phyloP scores from a whole-genome alignment of 2,329 filamentous ascomycete genomes.

The Alternaria gansuensis region DNA sequence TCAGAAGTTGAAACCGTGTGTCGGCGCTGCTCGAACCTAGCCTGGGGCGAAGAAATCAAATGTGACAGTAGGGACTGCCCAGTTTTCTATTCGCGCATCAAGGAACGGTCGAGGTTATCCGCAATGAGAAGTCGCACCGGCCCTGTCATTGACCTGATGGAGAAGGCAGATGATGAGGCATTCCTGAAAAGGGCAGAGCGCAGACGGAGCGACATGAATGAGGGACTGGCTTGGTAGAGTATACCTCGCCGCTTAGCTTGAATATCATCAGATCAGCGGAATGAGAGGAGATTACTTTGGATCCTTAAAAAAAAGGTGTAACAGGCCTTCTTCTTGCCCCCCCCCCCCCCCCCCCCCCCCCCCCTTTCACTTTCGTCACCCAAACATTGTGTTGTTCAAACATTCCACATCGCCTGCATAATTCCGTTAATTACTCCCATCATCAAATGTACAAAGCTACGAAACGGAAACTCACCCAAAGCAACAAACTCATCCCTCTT shows the following conservation, averaged over 20 bases:
- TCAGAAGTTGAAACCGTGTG: constrained; percentile 75
- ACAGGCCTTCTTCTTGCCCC: constrained; percentile 18
- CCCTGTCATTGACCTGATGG: constrained; percentile 41
- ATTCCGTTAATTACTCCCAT: not conserved
- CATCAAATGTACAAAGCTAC: not conserved
- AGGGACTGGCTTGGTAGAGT: not conserved
- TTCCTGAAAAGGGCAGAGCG: not conserved
- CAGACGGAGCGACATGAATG: not conserved
- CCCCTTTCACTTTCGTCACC: constrained; percentile 17
- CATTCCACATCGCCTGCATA: constrained; percentile 14
- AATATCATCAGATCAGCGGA: not conserved
- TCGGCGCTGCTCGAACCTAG: constrained; percentile 77
- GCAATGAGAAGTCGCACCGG: constrained; percentile 37
- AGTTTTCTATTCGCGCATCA: constrained; percentile 83
- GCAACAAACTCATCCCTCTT: constrained; percentile 1
- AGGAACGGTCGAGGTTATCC: constrained; percentile 57
- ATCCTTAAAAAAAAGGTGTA: constrained; percentile 24
- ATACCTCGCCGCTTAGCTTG: not conserved
- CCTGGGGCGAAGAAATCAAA: constrained; percentile 77
- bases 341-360: constrained; percentile 8
- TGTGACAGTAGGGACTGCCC: constrained; percentile 94
- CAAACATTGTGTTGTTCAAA: constrained; percentile 15
- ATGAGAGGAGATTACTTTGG: not conserved
- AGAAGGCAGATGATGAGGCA: constrained; percentile 23
- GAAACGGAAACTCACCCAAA: not conserved